Evolutionary conservation across 495 filamentous ascomycete genomes (phyloP).

Genomic region (Polyplosphaeria fusca): DNA sequence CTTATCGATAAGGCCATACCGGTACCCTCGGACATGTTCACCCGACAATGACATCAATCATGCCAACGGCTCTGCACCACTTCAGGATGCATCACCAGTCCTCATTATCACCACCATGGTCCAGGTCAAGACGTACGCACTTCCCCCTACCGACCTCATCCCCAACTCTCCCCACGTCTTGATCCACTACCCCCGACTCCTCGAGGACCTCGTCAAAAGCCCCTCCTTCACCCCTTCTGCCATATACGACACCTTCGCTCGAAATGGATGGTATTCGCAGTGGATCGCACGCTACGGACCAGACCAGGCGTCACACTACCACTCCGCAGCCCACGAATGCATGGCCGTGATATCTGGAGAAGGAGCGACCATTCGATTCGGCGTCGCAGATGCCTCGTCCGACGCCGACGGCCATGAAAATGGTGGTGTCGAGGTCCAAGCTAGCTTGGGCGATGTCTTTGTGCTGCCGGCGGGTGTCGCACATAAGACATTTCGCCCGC

Average conservation of each 20-base stretch:
- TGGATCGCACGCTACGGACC: conserved; percentile 43
- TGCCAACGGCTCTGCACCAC: too few relatives aligned
- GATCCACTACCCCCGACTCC: conserved; percentile 38
- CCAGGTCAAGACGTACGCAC: conserved; percentile 26
- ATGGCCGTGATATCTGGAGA: conserved; percentile 43
- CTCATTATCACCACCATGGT: conserved; percentile 18
- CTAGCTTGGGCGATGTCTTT: conserved; percentile 41
- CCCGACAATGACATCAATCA: too few relatives aligned
- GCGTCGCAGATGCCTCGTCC: conserved; percentile 38
- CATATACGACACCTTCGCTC: conserved; percentile 39
- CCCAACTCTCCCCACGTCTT: conserved; percentile 41
- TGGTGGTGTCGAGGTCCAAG: conserved; percentile 35
- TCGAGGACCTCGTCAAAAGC: conserved; percentile 6
- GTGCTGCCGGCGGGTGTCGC: conserved; percentile 41
- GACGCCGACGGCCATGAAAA: conserved; percentile 32
- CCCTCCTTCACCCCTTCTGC: conserved; percentile 2
- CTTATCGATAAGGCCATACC: too few relatives aligned
- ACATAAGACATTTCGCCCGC: conserved; percentile 36
- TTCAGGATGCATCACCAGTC: too few relatives aligned
- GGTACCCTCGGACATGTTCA: too few relatives aligned
- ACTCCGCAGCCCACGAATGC: conserved; percentile 42
- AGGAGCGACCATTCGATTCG: conserved; percentile 40
- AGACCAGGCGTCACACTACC: conserved; percentile 43
- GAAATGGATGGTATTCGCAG: conserved; percentile 40
- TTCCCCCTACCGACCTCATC: conserved; percentile 37